Evolutionary conservation across 495 filamentous ascomycete genomes (phyloP).

Genomic region (Aspergillus heteromorphus): DNA sequence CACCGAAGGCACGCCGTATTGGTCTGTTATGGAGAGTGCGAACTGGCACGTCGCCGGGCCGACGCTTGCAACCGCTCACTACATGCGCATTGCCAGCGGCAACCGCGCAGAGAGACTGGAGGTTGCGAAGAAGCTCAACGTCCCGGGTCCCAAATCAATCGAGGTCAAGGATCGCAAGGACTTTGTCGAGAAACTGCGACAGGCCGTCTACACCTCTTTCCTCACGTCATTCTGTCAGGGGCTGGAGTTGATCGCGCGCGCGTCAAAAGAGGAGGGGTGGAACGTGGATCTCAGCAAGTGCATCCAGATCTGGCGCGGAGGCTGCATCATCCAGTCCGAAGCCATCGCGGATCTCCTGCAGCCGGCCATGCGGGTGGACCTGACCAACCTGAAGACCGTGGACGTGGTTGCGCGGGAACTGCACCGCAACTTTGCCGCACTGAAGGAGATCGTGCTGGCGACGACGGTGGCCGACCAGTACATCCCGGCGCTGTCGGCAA

Average conservation of each 20-base stretch:
- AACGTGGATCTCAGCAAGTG: conserved; percentile 53
- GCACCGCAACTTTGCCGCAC: conserved; percentile 39
- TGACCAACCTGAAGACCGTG: conserved; percentile 41
- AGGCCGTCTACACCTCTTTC: conserved; percentile 59
- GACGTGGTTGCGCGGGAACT: conserved; percentile 51
- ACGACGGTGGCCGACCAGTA: conserved; percentile 57
- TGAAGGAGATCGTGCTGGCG: conserved; percentile 55
- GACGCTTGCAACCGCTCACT: conserved; percentile 60
- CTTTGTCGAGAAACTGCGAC: conserved; percentile 55
- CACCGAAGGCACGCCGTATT: conserved; percentile 65
- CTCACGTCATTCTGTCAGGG: conserved; percentile 63
- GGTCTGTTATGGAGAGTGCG: conserved; percentile 58
- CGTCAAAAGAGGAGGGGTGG: conserved; percentile 59
- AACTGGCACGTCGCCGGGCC: conserved; percentile 58
- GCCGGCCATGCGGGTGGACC: conserved; percentile 28
- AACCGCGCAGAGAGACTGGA: conserved; percentile 49
- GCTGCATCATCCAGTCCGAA: conserved; percentile 71
- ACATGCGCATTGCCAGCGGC: conserved; percentile 60
- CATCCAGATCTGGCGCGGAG: conserved; percentile 65
- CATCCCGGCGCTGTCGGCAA: conserved; percentile 58
- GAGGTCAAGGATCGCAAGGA: conserved; percentile 36
- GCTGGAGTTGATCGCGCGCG: conserved; percentile 58
- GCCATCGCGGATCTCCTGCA: conserved; percentile 57
- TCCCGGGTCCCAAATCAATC: conserved; percentile 38
- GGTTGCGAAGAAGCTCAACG: conserved; percentile 38